phyloP scores from a whole-genome alignment of 164 flowering plant genomes.

The Akebia trifoliata region DNA sequence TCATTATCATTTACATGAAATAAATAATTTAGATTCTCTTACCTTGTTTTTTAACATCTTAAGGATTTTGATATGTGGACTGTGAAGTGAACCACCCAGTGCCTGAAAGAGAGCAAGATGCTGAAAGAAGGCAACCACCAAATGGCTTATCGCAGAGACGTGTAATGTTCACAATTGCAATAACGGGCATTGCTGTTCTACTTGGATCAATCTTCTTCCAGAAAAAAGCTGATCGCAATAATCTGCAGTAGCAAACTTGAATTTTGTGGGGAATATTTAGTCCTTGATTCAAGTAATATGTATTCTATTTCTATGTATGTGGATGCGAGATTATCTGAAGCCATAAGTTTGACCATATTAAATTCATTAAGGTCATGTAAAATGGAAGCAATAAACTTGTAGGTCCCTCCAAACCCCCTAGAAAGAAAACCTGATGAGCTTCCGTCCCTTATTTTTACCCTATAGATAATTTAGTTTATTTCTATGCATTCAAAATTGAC shows the following conservation, averaged over 20 bases:
- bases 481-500: no score
- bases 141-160: constrained; percentile 39
- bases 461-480: no score
- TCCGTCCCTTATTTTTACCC: no score
- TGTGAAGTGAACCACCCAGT: constrained; percentile 42
- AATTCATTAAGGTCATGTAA: constrained; percentile 7
- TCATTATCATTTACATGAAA: no score
- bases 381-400: background rate
- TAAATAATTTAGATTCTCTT: no score
- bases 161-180: constrained; percentile 64
- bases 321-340: constrained; percentile 12
- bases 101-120: constrained; percentile 45
- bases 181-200: constrained; percentile 85
- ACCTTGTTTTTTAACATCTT: background rate
- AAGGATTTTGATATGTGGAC: background rate
- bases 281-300: no score
- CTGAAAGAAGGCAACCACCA: constrained; percentile 50
- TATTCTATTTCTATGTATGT: constrained; percentile 18
- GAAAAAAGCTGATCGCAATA: constrained; percentile 39
- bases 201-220: constrained; percentile 73
- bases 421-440: no score
- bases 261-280: no score
- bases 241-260: constrained; percentile 24
- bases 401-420: no score
- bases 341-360: background rate